Evolutionary conservation across 1,139 yeast genomes (phyloP).

Genomic region (Taphrina wiesneri): DNA sequence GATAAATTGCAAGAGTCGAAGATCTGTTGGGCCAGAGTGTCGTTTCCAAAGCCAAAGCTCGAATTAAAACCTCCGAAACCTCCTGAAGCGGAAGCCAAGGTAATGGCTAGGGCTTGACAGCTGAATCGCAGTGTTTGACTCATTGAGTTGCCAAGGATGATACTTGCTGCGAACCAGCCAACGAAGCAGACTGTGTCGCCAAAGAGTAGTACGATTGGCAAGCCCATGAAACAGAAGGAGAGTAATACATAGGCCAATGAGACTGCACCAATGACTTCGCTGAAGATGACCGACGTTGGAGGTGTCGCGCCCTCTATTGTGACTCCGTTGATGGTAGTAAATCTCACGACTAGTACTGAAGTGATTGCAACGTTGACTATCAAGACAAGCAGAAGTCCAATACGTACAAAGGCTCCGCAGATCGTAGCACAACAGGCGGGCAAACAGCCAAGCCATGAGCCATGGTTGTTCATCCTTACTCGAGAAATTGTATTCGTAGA

Average conservation of each 20-base stretch:
- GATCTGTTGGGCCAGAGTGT: slow-evolving; percentile 20
- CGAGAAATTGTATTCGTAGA: not conserved
- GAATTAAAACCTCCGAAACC: not conserved
- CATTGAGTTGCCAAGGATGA: slow-evolving; percentile 23
- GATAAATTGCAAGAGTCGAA: slow-evolving; percentile 30
- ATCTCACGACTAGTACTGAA: slow-evolving; percentile 1
- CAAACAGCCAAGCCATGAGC: not conserved
- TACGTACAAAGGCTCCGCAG: not conserved
- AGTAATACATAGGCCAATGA: slow-evolving; percentile 5
- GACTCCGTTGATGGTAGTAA: slow-evolving; percentile 16
- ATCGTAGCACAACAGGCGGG: not conserved
- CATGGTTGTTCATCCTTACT: not conserved
- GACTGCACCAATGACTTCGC: slow-evolving; percentile 17
- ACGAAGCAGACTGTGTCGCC: slow-evolving; percentile 26
- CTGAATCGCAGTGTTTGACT: slow-evolving; percentile 21
- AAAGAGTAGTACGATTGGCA: slow-evolving; percentile 12
- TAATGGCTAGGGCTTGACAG: slow-evolving; percentile 15
- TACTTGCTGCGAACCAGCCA: slow-evolving; percentile 30
- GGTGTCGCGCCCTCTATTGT: slow-evolving; percentile 3
- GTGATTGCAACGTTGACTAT: slow-evolving; percentile 19
- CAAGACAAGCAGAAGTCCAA: not conserved
- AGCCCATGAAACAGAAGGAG: slow-evolving; percentile 16
- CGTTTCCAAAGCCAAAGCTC: slow-evolving; percentile 1
- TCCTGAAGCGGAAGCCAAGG: slow-evolving; percentile 7
- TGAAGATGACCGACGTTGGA: slow-evolving; percentile 21